Percentiles rank a stretch among this genome's conserved stretches.
phyloP scores from a whole-genome alignment of 2,329 filamentous ascomycete species.

The Chalaropsis ovoidea region DNA sequence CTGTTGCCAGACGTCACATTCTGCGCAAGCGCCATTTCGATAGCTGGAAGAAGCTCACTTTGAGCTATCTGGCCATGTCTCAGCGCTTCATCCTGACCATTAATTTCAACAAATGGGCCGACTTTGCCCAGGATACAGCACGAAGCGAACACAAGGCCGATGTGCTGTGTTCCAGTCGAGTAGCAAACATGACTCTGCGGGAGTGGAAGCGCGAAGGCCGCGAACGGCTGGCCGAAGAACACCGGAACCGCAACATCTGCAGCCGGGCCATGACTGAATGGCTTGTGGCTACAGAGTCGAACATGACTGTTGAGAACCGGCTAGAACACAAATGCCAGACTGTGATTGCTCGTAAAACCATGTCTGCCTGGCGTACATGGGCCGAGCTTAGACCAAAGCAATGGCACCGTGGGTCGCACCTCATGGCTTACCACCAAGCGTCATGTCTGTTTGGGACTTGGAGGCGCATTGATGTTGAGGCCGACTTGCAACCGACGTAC shows the following conservation, averaged over 20 bases:
- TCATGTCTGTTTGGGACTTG: constrained; percentile 4
- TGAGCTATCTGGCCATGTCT: constrained; percentile 20
- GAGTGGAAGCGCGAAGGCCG: constrained; percentile 23
- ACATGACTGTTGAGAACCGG: background rate
- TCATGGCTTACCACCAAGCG: constrained; percentile 15
- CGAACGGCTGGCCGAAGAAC: constrained; percentile 20
- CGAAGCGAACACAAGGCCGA: constrained; percentile 22
- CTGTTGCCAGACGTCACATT: constrained; percentile 59
- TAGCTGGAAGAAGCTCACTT: constrained; percentile 27
- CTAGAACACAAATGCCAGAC: constrained; percentile 18
- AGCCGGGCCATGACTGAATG: constrained; percentile 23
- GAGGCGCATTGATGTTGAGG: constrained; percentile 5
- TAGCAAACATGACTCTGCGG: constrained; percentile 21
- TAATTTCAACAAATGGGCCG: constrained; percentile 26
- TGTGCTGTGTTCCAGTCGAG: constrained; percentile 21
- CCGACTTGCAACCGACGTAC: constrained; percentile 16
- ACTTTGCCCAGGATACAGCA: constrained; percentile 9
- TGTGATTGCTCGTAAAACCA: constrained; percentile 5
- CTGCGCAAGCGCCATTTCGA: constrained; percentile 42
- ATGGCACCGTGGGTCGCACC: constrained; percentile 9
- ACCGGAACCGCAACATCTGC: constrained; percentile 21
- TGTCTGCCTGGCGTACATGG: constrained; percentile 17
- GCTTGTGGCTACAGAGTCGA: constrained; percentile 19
- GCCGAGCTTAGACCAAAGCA: constrained; percentile 4
- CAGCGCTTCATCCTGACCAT: constrained; percentile 18